phyloP scores from a whole-genome alignment of 768 basidiomycete genomes.

The Lactifluus piperatus region DNA sequence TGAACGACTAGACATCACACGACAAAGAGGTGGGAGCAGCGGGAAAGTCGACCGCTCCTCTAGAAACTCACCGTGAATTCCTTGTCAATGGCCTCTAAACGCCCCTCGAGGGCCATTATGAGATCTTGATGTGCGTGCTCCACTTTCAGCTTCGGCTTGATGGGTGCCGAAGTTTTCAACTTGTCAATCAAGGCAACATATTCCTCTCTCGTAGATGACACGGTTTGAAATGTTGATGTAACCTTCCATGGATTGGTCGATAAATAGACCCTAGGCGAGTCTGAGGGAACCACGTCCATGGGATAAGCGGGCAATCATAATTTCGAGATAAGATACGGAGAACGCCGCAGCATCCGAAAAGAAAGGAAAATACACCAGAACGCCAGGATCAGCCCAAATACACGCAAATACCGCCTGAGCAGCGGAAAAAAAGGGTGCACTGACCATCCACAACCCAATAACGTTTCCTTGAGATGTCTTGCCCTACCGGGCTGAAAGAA shows the following conservation, averaged over 20 bases:
- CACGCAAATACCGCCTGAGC: constrained; percentile 47
- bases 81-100: constrained; percentile 56
- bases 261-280: constrained; percentile 75
- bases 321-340: constrained; percentile 26
- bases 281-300: constrained; percentile 31
- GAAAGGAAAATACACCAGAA: constrained; percentile 31
- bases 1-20: not conserved
- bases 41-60: not conserved
- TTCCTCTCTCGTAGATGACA: constrained; percentile 66
- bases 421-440: constrained; percentile 39
- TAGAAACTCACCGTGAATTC: constrained; percentile 57
- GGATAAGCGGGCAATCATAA: constrained; percentile 20
- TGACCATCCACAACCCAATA: constrained; percentile 87
- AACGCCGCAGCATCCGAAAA: constrained; percentile 37
- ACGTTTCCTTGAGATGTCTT: constrained; percentile 65
- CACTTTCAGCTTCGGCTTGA: constrained; percentile 40
- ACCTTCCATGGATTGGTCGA: constrained; percentile 92
- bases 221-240: constrained; percentile 62
- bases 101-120: constrained; percentile 51
- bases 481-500: constrained; percentile 63
- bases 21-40: not conserved
- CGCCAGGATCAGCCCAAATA: constrained; percentile 46
- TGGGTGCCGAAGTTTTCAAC: constrained; percentile 44
- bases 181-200: constrained; percentile 56
- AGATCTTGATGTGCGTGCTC: constrained; percentile 56